Evolutionary conservation across 2,329 filamentous ascomycete species (phyloP).

Genomic region (Beauveria caledonica): DNA sequence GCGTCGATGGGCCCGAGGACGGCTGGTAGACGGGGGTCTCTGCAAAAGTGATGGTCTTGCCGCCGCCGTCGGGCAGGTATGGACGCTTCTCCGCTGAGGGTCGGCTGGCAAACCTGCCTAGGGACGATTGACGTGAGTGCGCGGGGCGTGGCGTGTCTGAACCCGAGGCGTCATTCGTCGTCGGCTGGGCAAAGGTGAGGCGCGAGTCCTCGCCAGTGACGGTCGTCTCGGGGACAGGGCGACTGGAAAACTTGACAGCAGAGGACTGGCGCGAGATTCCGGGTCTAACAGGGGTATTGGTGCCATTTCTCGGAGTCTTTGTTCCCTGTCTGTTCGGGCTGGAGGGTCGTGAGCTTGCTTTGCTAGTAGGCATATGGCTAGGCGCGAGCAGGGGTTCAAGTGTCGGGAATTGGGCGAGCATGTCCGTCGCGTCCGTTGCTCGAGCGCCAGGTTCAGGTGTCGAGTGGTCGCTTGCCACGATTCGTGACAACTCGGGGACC

Average conservation of each 20-base stretch:
- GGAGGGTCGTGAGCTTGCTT: slow-evolving; percentile 15
- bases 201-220: slow-evolving; percentile 51
- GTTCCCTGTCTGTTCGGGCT: slow-evolving; percentile 18
- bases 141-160: slow-evolving; percentile 22
- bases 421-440: not conserved
- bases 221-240: slow-evolving; percentile 61
- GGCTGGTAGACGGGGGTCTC: slow-evolving; percentile 24
- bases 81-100: slow-evolving; percentile 54
- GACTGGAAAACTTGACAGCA: slow-evolving; percentile 59
- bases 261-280: slow-evolving; percentile 44
- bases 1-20: slow-evolving; percentile 15
- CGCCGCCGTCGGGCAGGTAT: slow-evolving; percentile 31
- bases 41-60: slow-evolving; percentile 57
- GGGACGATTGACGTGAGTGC: slow-evolving; percentile 37
- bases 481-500: slow-evolving; percentile 11
- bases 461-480: not conserved
- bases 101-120: slow-evolving; percentile 53
- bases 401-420: not conserved
- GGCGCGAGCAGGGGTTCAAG: slow-evolving; percentile 1
- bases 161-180: slow-evolving; percentile 14
- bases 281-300: slow-evolving; percentile 29
- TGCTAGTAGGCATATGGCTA: not conserved
- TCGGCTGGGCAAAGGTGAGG: slow-evolving; percentile 59
- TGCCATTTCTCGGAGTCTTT: not conserved
- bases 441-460: not conserved